phyloP scores from a whole-genome alignment of 164 flowering plant genomes.

The Warburgia ugandensis region DNA sequence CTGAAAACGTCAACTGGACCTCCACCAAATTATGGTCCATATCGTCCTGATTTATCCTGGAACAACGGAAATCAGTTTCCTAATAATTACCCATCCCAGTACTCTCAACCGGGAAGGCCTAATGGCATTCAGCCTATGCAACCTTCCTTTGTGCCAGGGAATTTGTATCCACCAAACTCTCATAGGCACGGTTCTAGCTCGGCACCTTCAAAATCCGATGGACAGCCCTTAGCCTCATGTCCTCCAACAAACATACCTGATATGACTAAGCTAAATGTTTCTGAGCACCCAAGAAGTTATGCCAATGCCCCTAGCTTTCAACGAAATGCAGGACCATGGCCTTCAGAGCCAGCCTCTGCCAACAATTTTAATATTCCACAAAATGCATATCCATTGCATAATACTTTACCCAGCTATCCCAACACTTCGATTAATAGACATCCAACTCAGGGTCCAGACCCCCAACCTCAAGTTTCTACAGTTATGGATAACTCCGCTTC shows the following conservation, averaged over 20 bases:
- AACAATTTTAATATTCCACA: constrained; percentile 24
- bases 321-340: too few species aligned
- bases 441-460: constrained; percentile 28
- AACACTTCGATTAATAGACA: too few species aligned
- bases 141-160: constrained; percentile 29
- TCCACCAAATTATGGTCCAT: constrained; percentile 22
- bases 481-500: constrained; percentile 16
- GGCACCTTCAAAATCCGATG: constrained; percentile 33
- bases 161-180: constrained; percentile 25
- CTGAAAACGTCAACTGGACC: constrained; percentile 23
- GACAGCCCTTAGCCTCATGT: constrained; percentile 24
- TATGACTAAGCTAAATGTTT: constrained; percentile 38
- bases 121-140: constrained; percentile 22
- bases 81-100: constrained; percentile 28
- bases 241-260: constrained; percentile 35
- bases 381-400: constrained; percentile 24
- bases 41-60: constrained; percentile 30
- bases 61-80: constrained; percentile 19
- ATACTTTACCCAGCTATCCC: too few species aligned
- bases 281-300: too few species aligned
- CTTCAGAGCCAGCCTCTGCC: too few species aligned
- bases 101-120: constrained; percentile 38
- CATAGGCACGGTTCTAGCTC: constrained; percentile 24
- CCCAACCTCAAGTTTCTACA: constrained; percentile 24
- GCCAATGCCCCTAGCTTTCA: too few species aligned